Evolutionary conservation across 1,284 basidiomycete species (phyloP).

Genomic region (Melanopsichium pennsylvanicum): DNA sequence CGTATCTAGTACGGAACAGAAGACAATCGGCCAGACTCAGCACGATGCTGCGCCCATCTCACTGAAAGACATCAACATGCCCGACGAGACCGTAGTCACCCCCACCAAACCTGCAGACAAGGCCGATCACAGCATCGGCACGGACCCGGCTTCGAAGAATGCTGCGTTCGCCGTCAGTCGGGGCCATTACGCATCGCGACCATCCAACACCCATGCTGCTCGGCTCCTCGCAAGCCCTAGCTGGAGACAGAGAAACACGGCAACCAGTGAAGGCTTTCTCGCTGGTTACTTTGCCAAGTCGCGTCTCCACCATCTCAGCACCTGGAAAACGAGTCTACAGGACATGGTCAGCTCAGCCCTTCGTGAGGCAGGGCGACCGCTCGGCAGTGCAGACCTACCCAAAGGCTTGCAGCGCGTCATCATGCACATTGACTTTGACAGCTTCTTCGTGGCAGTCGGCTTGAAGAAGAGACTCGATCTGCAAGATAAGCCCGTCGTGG

Average conservation of each 20-base stretch:
- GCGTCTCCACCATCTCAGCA: constrained; percentile 86
- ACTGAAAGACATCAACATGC: not conserved
- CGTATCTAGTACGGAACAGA: not conserved
- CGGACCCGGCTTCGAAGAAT: constrained; percentile 33
- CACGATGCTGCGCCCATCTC: not conserved
- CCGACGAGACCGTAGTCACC: not conserved
- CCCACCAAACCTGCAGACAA: constrained; percentile 20
- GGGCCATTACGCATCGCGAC: constrained; percentile 38
- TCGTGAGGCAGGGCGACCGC: constrained; percentile 75
- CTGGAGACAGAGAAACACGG: constrained; percentile 88
- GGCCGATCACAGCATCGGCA: constrained; percentile 35
- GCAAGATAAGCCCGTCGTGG: constrained; percentile 76
- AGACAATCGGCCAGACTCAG: not conserved
- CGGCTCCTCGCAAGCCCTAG: constrained; percentile 50
- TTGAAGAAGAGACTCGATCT: constrained; percentile 55
- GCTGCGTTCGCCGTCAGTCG: constrained; percentile 24
- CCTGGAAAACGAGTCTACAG: constrained; percentile 90
- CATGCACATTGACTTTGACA: constrained; percentile 75
- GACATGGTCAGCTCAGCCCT: constrained; percentile 73
- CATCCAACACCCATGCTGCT: constrained; percentile 54
- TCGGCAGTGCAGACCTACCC: constrained; percentile 69
- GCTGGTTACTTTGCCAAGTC: constrained; percentile 90
- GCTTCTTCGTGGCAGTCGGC: constrained; percentile 80
- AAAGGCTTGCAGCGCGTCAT: constrained; percentile 64
- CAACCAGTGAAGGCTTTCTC: constrained; percentile 82